Evolutionary conservation across 2,329 filamentous ascomycete genomes (phyloP), one percentile per base, ranked within the genome.

Genomic region (Alternaria novae-zelandiae): DNA sequence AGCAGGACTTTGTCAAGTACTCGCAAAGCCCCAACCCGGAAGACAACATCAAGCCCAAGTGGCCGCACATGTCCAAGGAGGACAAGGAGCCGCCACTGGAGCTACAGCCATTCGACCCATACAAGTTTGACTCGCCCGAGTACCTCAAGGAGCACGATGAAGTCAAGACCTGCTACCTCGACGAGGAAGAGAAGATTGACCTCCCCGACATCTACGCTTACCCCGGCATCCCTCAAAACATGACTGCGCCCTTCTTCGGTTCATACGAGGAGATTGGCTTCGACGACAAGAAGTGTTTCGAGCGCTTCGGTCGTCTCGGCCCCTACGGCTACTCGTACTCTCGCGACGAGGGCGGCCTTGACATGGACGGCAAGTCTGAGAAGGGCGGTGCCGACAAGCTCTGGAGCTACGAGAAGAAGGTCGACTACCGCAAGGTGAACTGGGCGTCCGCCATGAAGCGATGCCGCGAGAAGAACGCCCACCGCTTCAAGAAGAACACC

Each of bases 151-250:
- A 83, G 44, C 83, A 88, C 68, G 81, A 86, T 57, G 80, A 83
- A 17, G 86, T 90, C 13, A 82, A 87, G 65, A 82, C 83, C 8
- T 93, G 90, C 79, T 91, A 86, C 69, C 81, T 92, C 30, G 89
- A 92, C 70, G 81, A 82, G 20, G 84, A 86, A 13, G 84, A 87
- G 46, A 87, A 82, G 28, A 77, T 89, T 4, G 71, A 80, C 0
- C 84, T 85, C 0, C 90, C 90, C 1, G 86, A 90, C 65, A 79
- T 91, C 25, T 91, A 88, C 73, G 90, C 88, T 2, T 93, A 91
- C 70, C 82, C 85, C 2, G 84, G 84, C 17, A 73, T 85, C 12
- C 83, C 84, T 25, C 82, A 84, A 66, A 82, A 85, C 74, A 80
- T 83, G 75, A 79, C 82, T 12, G 77, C 79, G 15, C 82, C 83